phyloP scores from a whole-genome alignment of 1,284 basidiomycete genomes.

The Peniophora sp. region DNA sequence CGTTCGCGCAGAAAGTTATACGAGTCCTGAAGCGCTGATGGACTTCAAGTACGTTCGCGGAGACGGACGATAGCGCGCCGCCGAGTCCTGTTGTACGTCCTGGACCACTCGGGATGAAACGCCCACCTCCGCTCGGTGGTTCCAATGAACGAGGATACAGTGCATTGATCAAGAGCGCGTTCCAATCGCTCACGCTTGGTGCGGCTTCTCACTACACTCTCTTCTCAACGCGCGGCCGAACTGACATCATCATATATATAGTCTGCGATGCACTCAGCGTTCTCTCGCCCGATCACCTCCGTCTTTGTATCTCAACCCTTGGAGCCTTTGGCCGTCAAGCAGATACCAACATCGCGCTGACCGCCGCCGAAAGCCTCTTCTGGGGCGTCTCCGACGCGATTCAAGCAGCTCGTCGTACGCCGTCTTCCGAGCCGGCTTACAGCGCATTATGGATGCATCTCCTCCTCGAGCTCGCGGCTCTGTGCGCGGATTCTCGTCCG shows the following conservation, averaged over 20 bases:
- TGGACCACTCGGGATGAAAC: slow-evolving; percentile 28
- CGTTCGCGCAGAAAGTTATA: too few relatives aligned
- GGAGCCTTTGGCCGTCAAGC: slow-evolving; percentile 86
- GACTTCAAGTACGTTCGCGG: neutral
- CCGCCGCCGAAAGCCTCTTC: slow-evolving; percentile 81
- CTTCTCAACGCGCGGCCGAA: too few relatives aligned
- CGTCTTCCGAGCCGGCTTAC: slow-evolving; percentile 60
- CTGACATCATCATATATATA: too few relatives aligned
- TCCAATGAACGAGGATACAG: slow-evolving; percentile 57
- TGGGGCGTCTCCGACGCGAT: slow-evolving; percentile 95
- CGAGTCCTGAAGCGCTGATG: too few relatives aligned
- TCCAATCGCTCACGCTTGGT: slow-evolving; percentile 80
- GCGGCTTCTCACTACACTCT: too few relatives aligned
- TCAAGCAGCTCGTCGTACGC: slow-evolving; percentile 67
- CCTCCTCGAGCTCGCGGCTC: slow-evolving; percentile 72
- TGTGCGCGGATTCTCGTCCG: slow-evolving; percentile 76
- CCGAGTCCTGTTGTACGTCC: slow-evolving; percentile 27
- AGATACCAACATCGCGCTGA: slow-evolving; percentile 94
- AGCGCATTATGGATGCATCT: slow-evolving; percentile 90
- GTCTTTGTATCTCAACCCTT: slow-evolving; percentile 83
- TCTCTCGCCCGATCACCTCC: slow-evolving; percentile 75
- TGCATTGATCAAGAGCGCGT: slow-evolving; percentile 79
- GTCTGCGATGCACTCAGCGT: slow-evolving; percentile 89
- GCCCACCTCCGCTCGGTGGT: slow-evolving; percentile 44
- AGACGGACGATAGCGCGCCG: slow-evolving; percentile 35